Base-by-base conservation (phyloP, 345 rosid species). In the Eucalyptus rudis region DNA sequence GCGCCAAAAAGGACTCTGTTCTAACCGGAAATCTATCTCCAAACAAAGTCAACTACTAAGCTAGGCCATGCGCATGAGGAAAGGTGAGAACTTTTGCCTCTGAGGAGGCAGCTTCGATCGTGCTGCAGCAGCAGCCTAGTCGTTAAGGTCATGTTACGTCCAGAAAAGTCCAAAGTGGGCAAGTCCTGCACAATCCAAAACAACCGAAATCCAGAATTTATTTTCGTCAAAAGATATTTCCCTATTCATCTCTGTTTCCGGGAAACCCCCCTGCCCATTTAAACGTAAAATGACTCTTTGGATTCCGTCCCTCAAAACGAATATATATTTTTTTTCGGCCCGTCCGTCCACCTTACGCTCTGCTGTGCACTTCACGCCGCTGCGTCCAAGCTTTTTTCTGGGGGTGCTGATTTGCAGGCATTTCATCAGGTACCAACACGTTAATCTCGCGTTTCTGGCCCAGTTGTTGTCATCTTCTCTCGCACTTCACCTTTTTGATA, bases 361-460 rank as follows among this genome's bases (percentile, higher is more conserved):
- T 54, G 56, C 49, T 49, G 89, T 89, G 43, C 71, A 87, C 86
- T 88, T 58, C 54, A 89, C 36, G 88, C 80, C 33, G 83, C 25
- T 8, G 25, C 71, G 36, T 83, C 68, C 87, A 17, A 24, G 4
- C 29, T 47, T 31, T 89, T n/a, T 90, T 62, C 17, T 33, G 5
- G 11, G 81, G 27, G 47, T 19, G 83, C 83, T 76, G 83, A 20
- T 76, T 20, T 36, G 15, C 83, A 76, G 88, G 90, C 92, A 62
- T 52, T 71, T 33, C 76, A 51, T 51, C 86, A 91, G 91, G 93
- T 86, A 90, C 33, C 20, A 66, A 24, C 91, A 89, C 68, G 86
- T 91, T 88, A 50, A 90, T 59, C 87, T 86, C 84, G 3, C 88
- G 44, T n/a, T 76, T 76, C 86, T 31, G n/a, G 84, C 36, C 19